Conservation (phyloP, 352 stramenopile genomes). For the Saprolegnia parasitica region DNA sequence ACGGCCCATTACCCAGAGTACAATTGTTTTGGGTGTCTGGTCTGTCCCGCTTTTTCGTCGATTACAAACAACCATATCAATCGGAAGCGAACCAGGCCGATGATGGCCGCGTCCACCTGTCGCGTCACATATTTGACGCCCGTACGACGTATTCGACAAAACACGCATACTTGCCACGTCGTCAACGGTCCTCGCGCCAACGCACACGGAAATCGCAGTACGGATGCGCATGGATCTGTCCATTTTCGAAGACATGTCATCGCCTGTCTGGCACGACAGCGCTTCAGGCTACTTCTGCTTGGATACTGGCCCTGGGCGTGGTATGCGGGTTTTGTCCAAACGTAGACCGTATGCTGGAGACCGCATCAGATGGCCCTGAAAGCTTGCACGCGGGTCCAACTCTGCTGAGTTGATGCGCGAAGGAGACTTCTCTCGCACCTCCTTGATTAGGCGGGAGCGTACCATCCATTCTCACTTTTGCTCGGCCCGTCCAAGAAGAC, state of each 20-base stretch:
- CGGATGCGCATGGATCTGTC: too few species aligned
- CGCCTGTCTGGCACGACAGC: too few species aligned
- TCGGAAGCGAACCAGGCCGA: neutral
- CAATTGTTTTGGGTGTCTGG: neutral
- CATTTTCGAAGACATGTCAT: too few species aligned
- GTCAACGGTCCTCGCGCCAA: too few species aligned
- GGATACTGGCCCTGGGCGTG: too few species aligned
- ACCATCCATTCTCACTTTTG: slow-evolving; percentile 13
- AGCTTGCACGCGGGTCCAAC: neutral
- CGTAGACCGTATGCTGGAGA: too few species aligned
- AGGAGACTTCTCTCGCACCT: slow-evolving; percentile 13
- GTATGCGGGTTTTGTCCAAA: too few species aligned
- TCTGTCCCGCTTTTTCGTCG: neutral
- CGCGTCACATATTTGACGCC: slow-evolving; percentile 9
- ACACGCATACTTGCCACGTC: too few species aligned
- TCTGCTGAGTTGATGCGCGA: neutral
- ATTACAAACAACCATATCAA: neutral
- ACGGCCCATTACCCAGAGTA: neutral
- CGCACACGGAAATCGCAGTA: too few species aligned
- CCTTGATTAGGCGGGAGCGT: neutral
- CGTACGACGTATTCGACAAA: too few species aligned
- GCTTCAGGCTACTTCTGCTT: too few species aligned
- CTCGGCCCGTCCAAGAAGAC: neutral
- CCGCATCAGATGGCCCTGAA: neutral
- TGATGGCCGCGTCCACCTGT: slow-evolving; percentile 11